These are phyloP conservation scores for Rhizophagus clarus DNA, from an alignment of 192 early-diverging fungal species.

Conservation along the genomic window DNA sequence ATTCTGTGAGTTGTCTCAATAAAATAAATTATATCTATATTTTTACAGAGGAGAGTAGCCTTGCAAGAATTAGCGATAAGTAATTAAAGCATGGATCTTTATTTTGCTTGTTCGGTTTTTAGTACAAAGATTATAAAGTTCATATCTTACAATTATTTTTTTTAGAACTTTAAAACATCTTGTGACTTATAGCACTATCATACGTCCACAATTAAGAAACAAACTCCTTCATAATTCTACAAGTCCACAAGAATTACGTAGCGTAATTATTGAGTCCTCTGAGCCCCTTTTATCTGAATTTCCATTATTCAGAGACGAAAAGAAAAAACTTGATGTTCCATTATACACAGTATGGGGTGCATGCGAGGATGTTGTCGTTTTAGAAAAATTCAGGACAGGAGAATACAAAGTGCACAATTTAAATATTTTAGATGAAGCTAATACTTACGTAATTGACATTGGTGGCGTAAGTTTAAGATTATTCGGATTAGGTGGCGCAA, in stretches of 20 bases:
- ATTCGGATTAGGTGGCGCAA: constrained; percentile 62
- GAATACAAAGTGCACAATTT: constrained; percentile 55
- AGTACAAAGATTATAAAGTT: not conserved
- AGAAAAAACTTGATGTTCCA: constrained; percentile 52
- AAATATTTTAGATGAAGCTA: constrained; percentile 57
- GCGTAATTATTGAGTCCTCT: constrained; percentile 42
- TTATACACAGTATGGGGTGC: constrained; percentile 66
- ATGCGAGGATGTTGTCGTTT: constrained; percentile 60
- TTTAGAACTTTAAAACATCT: constrained; percentile 57
- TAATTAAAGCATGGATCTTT: not conserved
- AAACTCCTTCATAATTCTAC: constrained; percentile 42
- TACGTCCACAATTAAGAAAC: constrained; percentile 43
- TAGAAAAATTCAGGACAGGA: constrained; percentile 55
- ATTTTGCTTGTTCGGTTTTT: not conserved
- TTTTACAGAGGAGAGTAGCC: not conserved
- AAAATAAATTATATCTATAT: not conserved
- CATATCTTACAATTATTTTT: not conserved
- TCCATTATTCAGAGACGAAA: constrained; percentile 46
- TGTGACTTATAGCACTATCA: constrained; percentile 59
- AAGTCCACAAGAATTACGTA: constrained; percentile 45
- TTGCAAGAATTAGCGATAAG: not conserved
- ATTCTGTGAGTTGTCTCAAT: not conserved
- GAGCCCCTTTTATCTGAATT: constrained; percentile 55
- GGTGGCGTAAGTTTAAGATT: constrained; percentile 58
- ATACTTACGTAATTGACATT: constrained; percentile 51